phyloP scores from a whole-genome alignment of 176 grass and related monocot species.

The Elaeis guineensis region DNA sequence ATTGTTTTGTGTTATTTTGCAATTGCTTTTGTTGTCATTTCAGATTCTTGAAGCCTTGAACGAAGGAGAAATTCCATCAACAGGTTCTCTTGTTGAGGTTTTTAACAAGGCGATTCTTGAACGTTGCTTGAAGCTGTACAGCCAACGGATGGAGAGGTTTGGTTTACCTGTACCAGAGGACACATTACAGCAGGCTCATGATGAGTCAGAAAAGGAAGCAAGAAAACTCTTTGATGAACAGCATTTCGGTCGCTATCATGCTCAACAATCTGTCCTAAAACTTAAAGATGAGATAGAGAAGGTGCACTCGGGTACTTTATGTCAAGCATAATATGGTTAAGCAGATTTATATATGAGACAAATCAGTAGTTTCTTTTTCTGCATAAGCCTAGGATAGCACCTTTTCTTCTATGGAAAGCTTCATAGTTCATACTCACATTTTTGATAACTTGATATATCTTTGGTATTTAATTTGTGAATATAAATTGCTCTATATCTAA shows the following conservation, averaged over 20 bases:
- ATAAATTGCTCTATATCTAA: no score
- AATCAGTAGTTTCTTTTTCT: no score
- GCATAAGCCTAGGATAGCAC: no score
- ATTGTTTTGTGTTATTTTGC: no score
- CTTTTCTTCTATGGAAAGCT: no score
- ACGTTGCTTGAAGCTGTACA: slow-evolving; percentile 70
- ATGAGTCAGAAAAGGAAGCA: slow-evolving; percentile 32
- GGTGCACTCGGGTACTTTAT: slow-evolving; percentile 23
- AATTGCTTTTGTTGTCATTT: slow-evolving; percentile 9
- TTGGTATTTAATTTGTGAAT: no score
- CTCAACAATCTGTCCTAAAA: slow-evolving; percentile 49
- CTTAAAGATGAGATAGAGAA: slow-evolving; percentile 81
- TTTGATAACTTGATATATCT: no score
- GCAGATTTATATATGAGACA: no score
- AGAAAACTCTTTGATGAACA: slow-evolving; percentile 59
- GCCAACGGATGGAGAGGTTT: slow-evolving; percentile 42
- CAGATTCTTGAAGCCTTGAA: slow-evolving; percentile 93
- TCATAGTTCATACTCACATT: no score
- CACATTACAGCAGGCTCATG: slow-evolving; percentile 51
- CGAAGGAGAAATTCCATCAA: slow-evolving; percentile 91
- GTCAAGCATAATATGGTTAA: no score
- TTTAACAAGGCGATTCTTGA: slow-evolving; percentile 96
- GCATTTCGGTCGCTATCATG: slow-evolving; percentile 85
- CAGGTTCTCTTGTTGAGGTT: slow-evolving; percentile 81
- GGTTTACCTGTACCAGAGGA: slow-evolving; percentile 50